Percentiles rank a stretch among this genome's conserved stretches.
phyloP scores from a whole-genome alignment of 148 eudicot species.

The Dysphania ambrosioides region DNA sequence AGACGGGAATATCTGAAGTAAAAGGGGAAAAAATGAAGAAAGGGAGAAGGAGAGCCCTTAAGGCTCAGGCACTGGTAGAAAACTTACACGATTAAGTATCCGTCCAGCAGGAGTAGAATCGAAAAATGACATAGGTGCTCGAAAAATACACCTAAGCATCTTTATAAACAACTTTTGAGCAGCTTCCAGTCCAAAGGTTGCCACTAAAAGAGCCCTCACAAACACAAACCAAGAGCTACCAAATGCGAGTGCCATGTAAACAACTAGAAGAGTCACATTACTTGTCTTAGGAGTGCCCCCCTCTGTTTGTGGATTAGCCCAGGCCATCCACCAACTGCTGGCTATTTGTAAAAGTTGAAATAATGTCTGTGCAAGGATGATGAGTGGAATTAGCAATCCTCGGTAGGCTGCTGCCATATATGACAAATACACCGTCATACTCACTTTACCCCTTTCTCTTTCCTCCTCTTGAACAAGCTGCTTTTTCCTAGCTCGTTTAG shows the following conservation, averaged over 20 bases:
- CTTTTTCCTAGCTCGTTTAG: conserved; percentile 75
- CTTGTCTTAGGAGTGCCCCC: conserved; percentile 72
- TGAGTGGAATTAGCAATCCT: conserved; percentile 74
- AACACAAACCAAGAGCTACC: conserved; percentile 89
- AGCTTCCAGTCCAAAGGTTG: conserved; percentile 86
- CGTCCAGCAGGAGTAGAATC: conserved; percentile 98
- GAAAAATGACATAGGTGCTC: conserved; percentile 99
- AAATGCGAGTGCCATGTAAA: conserved; percentile 94
- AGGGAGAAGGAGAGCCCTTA: not conserved
- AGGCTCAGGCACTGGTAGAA: conserved; percentile 8
- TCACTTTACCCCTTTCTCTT: conserved; percentile 79
- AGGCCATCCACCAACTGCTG: conserved; percentile 99
- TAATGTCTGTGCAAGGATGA: conserved; percentile 69
- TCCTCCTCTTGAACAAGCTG: conserved; percentile 97
- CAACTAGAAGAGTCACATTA: conserved; percentile 63
- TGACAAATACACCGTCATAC: conserved; percentile 79
- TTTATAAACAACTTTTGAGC: conserved; percentile 74
- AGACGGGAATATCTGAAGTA: not conserved
- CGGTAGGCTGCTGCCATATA: conserved; percentile 93
- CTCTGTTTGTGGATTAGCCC: conserved; percentile 86
- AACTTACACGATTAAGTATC: conserved; percentile 86
- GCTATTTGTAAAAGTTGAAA: conserved; percentile 92
- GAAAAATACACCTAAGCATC: conserved; percentile 72
- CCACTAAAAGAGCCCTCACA: conserved; percentile 81
- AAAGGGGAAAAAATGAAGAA: no score